Evolutionary conservation across 345 rosid species (phyloP).

Genomic region (Lepidium didymum): DNA sequence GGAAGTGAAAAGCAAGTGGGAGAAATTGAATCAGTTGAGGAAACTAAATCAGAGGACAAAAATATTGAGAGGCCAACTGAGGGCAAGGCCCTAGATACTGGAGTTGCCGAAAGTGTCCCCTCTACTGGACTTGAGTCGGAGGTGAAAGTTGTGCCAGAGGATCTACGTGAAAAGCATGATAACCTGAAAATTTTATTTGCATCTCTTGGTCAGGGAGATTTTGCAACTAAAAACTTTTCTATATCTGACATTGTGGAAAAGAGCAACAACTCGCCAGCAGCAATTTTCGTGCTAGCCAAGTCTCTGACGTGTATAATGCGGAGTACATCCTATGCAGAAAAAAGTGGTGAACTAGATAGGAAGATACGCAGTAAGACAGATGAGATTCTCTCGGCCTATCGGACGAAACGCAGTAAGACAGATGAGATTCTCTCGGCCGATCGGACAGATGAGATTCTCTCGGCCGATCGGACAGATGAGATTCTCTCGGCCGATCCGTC

Average conservation of each 20-base stretch:
- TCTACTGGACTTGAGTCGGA: not conserved
- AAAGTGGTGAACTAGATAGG: not conserved
- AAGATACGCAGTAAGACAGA: not conserved
- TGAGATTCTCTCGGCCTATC: not conserved
- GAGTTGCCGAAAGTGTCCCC: not conserved
- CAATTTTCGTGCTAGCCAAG: constrained; percentile 30
- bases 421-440: not conserved
- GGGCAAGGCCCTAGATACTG: not conserved
- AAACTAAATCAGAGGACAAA: not conserved
- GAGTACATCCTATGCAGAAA: not conserved
- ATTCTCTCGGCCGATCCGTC: not conserved
- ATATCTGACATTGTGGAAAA: not conserved
- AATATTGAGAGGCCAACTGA: not conserved
- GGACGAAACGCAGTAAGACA: too few species aligned
- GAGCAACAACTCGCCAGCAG: constrained; percentile 24
- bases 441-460: not conserved
- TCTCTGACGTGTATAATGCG: constrained; percentile 6
- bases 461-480: not conserved
- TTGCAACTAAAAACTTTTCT: too few species aligned
- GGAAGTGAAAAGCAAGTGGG: not conserved
- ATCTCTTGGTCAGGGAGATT: not conserved
- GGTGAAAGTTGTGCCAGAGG: not conserved
- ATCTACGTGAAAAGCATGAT: not conserved
- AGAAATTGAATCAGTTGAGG: not conserved
- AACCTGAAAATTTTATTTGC: constrained; percentile 2